Percentiles rank a stretch among this genome's conserved stretches.
Evolutionary conservation across 306 rosid genomes (phyloP).

Genomic region (Inga leiocalycina): DNA sequence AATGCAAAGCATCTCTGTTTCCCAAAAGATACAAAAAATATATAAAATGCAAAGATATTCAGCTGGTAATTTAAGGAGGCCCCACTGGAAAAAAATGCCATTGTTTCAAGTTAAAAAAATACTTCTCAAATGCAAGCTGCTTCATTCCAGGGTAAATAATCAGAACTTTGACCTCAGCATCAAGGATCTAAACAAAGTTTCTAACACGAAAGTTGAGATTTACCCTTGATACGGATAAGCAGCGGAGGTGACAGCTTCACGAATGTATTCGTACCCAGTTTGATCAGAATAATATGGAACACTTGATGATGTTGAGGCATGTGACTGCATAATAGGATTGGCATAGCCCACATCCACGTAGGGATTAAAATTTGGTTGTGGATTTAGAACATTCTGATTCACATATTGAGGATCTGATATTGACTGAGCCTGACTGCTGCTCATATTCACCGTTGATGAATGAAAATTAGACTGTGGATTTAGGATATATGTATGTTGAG

Average conservation of each 20-base stretch:
- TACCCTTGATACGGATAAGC: constrained; percentile 35
- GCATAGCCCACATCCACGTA: not conserved
- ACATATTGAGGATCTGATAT: constrained; percentile 25
- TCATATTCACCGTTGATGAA: constrained; percentile 8
- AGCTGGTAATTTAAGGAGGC: not conserved
- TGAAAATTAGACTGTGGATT: constrained; percentile 22
- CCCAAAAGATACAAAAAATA: not conserved
- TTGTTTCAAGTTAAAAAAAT: not conserved
- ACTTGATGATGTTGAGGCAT: constrained; percentile 21
- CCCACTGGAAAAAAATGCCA: not conserved
- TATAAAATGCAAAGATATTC: not conserved
- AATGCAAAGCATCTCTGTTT: not conserved
- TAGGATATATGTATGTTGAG: constrained; percentile 25
- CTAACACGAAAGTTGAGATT: constrained; percentile 23
- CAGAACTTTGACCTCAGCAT: not conserved
- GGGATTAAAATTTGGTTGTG: constrained; percentile 28
- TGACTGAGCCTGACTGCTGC: constrained; percentile 24
- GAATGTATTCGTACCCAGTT: not conserved
- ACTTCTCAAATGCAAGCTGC: not conserved
- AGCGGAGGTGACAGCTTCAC: constrained; percentile 29
- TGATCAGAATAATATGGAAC: constrained; percentile 3
- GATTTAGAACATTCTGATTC: constrained; percentile 19
- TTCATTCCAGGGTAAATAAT: not conserved
- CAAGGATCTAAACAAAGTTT: constrained; percentile 11
- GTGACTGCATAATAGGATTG: constrained; percentile 22